Base-by-base conservation (phyloP, 441 rosid genomes). In the Cnidoscolus chayamansa region DNA sequence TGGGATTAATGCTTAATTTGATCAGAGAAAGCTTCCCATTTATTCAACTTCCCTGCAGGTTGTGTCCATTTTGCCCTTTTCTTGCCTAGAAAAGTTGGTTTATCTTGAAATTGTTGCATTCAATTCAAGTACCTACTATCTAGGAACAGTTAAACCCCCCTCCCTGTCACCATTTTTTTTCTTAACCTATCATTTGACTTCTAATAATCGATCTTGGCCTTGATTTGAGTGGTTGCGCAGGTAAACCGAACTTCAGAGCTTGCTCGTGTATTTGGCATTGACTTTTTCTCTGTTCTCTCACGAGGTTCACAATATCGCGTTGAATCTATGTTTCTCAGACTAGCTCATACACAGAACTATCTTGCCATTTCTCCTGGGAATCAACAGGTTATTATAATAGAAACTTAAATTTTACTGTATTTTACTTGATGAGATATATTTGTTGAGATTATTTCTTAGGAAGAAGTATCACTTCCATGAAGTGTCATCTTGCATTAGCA, bases 241-340 rank as follows among this genome's bases (percentile, higher is more conserved):
- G 87, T 96, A 78, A 96, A 93, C 81, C 91, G 97, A 76, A 96
- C 99, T 37, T 93, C 99, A 43, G 97, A 93, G 85, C 98, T 96
- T 81, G 97, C 99, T 81, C 97, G 98, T 64, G 88, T 96, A 73
- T 96, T 93, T 76, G 99, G 99, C 74, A 96, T 93, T 16, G 98
- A 96, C 65, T 96, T 96, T 84, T 96, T 96, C 82, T 93, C 98
- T 70, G 99, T 96, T 81, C 97, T 93, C 50, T 96, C 98, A 76
- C 89, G 99, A 80, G 99, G 99, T 75, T 96, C 99, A 25, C 97
- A 96, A 64, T 96, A 89, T 74, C 97, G 98, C 68, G 99, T 96
- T 69, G 99, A 96, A 84, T 96, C 98, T 65, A 96, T 96, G 99
- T 76, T 96, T 80, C 84, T 96, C 70, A 86, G 98, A 85, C 81